Evolutionary conservation across 1,284 basidiomycete species (phyloP), one percentile per base, ranked within the genome.

Genomic region (Boletus calvinii): DNA sequence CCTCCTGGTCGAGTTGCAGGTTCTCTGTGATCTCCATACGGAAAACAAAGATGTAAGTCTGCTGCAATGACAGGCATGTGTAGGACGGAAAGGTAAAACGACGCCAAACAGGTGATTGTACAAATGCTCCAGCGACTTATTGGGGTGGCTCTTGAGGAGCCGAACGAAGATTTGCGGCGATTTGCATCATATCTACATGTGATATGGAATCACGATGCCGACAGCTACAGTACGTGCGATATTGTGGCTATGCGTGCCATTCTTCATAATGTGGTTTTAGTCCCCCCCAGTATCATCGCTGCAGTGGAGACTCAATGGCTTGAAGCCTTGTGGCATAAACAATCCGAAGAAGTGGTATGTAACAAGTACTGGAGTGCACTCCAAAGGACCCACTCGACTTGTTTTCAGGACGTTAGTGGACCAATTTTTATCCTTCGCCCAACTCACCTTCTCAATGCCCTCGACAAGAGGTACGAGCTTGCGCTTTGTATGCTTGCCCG

Each of bases 141-240:
- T 38, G 61, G 66, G 12, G 43, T 72, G 9, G 72, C 72, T 5
- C 69, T 71, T 29, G 62, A 69, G 1, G 63, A 70, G 45, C 62
- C 62, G 11, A 45, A 56, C 12, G 65, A 64, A 13, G 66, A 75
- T 13, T 61, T 85, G 26, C 56, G 66, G 30, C 76, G 75, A 43
- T 61, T 84, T 35, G 66, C 77, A 12, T 64, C 74, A 3, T 84
- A 84, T 60, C 80, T 80, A 55, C 81, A 84, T 58, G 61, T 81
- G 11, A 41, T 76, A 37, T 87, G 84, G 85, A 62, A 66, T 29
- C 37, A 67, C 7, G 73, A 81, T 35, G 69, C 69, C 5, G 65
- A 55, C 9, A 59, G 67, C 57, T 58, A 76, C 77, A 60, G 58
- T 77, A 54, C 42, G 56, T 55, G 36, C 24, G 41, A 44, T 26